Conservation (phyloP, 176 grass and related monocot genomes). For the Lolium rigidum region DNA sequence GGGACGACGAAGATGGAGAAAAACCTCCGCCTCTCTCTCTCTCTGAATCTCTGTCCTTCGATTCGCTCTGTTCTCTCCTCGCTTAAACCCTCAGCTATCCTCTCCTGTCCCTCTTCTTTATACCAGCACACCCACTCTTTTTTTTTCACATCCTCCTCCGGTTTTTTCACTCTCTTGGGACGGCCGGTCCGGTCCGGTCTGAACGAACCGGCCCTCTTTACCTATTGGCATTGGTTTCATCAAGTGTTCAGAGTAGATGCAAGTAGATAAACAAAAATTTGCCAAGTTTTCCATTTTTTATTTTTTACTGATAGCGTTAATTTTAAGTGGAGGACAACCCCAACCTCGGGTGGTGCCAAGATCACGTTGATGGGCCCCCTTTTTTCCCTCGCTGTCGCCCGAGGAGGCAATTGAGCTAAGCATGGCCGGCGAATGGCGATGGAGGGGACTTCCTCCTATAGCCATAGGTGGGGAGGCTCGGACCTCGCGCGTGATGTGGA, state of each 20-base stretch:
- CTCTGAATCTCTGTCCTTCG: background rate
- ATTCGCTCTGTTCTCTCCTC: background rate
- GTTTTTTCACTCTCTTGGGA: background rate
- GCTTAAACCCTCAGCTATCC: constrained; percentile 66
- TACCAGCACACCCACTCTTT: constrained; percentile 21
- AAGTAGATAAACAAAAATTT: background rate
- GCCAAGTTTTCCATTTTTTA: too few species aligned
- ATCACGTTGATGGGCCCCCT: too few species aligned
- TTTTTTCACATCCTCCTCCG: too few species aligned
- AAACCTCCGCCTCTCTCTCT: background rate
- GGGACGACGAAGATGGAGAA: constrained; percentile 45
- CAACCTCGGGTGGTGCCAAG: too few species aligned
- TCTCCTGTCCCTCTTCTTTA: constrained; percentile 38
- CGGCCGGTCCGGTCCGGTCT: background rate
- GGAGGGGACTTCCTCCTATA: too few species aligned
- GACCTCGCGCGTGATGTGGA: too few species aligned
- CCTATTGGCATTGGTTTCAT: background rate
- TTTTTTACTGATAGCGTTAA: too few species aligned
- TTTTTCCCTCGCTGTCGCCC: too few species aligned
- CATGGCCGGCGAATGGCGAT: too few species aligned
- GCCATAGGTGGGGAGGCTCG: too few species aligned
- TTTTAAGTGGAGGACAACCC: too few species aligned
- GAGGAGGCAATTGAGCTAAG: too few species aligned
- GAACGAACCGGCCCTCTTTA: background rate
- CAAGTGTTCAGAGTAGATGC: background rate